Evolutionary conservation across 257 asterid species (phyloP), one percentile per base, ranked within the genome.

Genomic region (Apocynum venetum): DNA sequence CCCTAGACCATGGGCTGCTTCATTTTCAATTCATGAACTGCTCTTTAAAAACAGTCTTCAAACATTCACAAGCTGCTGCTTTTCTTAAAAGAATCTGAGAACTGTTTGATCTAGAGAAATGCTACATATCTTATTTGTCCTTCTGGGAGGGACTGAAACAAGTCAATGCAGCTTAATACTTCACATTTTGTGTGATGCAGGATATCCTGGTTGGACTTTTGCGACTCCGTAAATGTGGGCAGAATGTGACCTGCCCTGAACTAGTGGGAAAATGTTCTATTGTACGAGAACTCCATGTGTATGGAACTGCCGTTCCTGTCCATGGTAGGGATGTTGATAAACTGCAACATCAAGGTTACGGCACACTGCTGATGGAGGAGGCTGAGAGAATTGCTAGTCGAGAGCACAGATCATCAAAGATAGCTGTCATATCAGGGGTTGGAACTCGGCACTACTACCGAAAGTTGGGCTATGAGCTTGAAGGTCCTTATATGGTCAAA

Each of bases 401-500:
- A 82, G 98, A 93, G 85, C 97, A 96, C 83, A 88, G 94, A 80
- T 96, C 99, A 2, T 84, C 79, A n/a, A 96, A 93, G 91, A 81
- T 93, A 3, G 98, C 93, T 14, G 98, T 96, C 9, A 96, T 96
- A 69, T 96, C 98, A 10, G 98, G 99, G 13, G 99, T 96, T 44
- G 99, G 99, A 56, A 96, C 99, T 40, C 88, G 98, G 57, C 97
- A 96, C 86, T 93, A 93, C 89, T 96, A 96, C 79, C 85, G 99
- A 81, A 96, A 93, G 83, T 82, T 96, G 86, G 98, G 99, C 3
- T 96, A 93, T 72, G 98, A 91, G 85, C 97, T 96, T 67, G 99
- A 96, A 89, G 99, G 99, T 73, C 98, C 97, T 61, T 96, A 91
- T 91, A 96, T 93, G 98, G 97, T 96, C 66, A 96, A 96, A 86